Evolutionary conservation across 2,329 filamentous ascomycete genomes (phyloP), one percentile per base, ranked within the genome.

Genomic region (Mycosphaerella arachidis): DNA sequence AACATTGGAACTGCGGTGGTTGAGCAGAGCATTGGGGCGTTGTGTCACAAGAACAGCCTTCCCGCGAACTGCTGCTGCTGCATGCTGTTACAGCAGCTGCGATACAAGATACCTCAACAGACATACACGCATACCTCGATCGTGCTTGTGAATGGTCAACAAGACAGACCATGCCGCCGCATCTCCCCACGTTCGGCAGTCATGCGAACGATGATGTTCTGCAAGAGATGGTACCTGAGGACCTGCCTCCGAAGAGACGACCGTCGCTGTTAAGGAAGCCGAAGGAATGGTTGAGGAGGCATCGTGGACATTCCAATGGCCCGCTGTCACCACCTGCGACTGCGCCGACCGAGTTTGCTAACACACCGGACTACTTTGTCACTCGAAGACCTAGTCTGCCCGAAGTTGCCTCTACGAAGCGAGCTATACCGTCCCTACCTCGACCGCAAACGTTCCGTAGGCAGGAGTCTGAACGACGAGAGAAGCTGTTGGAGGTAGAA

Each of bases 361-460:
- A 70, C 55, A 74, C 58, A 29, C 48, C 55, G 24, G 62, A 65
- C 9, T 66, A 67, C 57, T 66, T 66, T 18, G 20, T 43, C 13
- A 48, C 40, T 16, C 56, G 61, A 24, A 57, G 68, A 30, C 61
- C 67, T 13, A 69, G 67, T 58, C 55, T 67, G 48, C 59, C 62
- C 30, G 66, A 68, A 37, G 54, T 65, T 16, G 56, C 60, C 64
- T 65, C 45, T 65, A 67, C 54, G 67, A 74, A 53, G 67, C 62
- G 67, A 48, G 71, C 71, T 13, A 85, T 92, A 16, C 88, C 91
- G 18, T 88, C 88, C 16, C 77, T 96, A 40, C 90, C 91, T 43
- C 84, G 91, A 53, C 80, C 86, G 4, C 85, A 88, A 68, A 95
- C 91, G 0, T 92, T 95, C 76, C 89, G 87, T 74, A 85, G 92